These are phyloP conservation scores for Camellia oleifera DNA, from an alignment of 179 eudicot genomes.

Conservation along the genomic window DNA sequence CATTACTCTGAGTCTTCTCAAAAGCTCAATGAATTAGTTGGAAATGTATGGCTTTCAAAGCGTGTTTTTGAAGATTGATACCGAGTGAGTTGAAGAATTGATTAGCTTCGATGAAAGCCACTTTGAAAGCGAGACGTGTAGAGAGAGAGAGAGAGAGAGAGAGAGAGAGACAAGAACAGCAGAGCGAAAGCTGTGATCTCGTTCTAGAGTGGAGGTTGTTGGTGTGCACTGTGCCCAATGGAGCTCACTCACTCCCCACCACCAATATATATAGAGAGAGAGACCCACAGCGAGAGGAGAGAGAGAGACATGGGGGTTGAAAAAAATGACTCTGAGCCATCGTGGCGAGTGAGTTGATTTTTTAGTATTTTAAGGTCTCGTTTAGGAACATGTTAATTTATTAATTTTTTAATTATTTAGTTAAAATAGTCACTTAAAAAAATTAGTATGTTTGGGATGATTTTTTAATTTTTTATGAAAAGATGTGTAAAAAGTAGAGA, in stretches of 20 bases:
- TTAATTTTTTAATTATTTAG: too few species aligned
- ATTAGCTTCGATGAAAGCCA: background rate
- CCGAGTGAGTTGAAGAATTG: background rate
- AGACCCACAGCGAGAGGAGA: constrained; percentile 2
- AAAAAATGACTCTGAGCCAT: too few species aligned
- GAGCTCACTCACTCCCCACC: constrained; percentile 21
- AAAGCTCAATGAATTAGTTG: background rate
- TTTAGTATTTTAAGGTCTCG: too few species aligned
- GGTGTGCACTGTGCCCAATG: constrained; percentile 31
- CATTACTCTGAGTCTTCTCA: too few species aligned
- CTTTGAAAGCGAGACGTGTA: background rate
- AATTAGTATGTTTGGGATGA: too few species aligned
- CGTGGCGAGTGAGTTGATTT: too few species aligned
- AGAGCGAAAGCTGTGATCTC: constrained; percentile 24
- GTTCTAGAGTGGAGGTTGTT: constrained; percentile 35
- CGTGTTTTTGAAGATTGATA: background rate
- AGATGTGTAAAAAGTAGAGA: too few species aligned
- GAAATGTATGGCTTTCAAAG: background rate
- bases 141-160: constrained; percentile 8
- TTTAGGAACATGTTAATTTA: too few species aligned
- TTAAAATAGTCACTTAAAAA: too few species aligned
- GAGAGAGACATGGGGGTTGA: constrained; percentile 28
- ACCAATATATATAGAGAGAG: constrained; percentile 15
- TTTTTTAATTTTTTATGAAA: too few species aligned
- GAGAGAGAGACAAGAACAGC: background rate